A percentile compares a stretch with the other conserved stretches of the same genome.
Conservation (phyloP, 352 stramenopile genomes). For the Globisporangium nunn region DNA sequence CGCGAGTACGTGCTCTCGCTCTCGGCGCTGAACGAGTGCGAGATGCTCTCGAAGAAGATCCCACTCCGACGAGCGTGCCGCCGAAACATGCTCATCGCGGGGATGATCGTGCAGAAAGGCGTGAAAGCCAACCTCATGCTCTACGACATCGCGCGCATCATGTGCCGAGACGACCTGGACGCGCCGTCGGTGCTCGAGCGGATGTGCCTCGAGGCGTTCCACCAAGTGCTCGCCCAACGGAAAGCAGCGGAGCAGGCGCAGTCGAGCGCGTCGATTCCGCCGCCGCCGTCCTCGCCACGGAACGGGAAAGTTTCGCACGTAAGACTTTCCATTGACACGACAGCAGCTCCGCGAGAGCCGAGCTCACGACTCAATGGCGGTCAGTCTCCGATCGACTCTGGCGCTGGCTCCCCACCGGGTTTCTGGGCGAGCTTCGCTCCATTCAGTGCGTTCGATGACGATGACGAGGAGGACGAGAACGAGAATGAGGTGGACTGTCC, state of each 20-base stretch:
- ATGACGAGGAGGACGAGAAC: slow-evolving; percentile 38
- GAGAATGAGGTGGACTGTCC: slow-evolving; percentile 4
- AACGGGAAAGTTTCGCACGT: slow-evolving; percentile 22
- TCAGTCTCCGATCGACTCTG: slow-evolving; percentile 29
- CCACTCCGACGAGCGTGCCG: slow-evolving; percentile 63
- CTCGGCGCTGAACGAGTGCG: slow-evolving; percentile 46
- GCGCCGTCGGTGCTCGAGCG: slow-evolving; percentile 53
- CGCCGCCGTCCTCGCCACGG: slow-evolving; percentile 5
- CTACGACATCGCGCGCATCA: slow-evolving; percentile 74
- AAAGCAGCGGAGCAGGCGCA: slow-evolving; percentile 1
- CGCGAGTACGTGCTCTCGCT: slow-evolving; percentile 57
- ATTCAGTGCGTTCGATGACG: slow-evolving; percentile 50
- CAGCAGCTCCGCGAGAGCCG: slow-evolving; percentile 17
- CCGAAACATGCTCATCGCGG: slow-evolving; percentile 76
- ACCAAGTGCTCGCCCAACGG: slow-evolving; percentile 34
- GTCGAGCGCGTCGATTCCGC: background rate
- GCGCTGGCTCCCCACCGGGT: slow-evolving; percentile 52
- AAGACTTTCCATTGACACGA: slow-evolving; percentile 46
- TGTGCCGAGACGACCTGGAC: slow-evolving; percentile 81
- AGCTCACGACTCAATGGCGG: slow-evolving; percentile 2
- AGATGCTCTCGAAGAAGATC: slow-evolving; percentile 58
- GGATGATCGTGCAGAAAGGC: slow-evolving; percentile 72
- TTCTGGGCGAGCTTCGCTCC: slow-evolving; percentile 76
- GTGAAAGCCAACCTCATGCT: slow-evolving; percentile 55
- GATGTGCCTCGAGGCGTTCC: slow-evolving; percentile 65